Base-by-base conservation (phyloP, 495 filamentous ascomycete genomes). In the Amniculicola lignicola region DNA sequence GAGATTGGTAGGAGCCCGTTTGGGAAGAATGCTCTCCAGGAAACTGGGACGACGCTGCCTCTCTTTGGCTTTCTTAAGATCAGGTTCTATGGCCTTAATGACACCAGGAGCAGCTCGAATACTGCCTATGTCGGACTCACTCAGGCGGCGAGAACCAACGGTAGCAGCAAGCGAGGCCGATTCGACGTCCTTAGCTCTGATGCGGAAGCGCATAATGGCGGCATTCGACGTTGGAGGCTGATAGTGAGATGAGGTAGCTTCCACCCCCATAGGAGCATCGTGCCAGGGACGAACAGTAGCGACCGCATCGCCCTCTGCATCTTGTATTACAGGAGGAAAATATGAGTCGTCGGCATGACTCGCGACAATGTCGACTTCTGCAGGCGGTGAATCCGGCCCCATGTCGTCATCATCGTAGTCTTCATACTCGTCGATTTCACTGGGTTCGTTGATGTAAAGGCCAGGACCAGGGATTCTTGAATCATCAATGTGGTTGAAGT, bases 161-260 rank as follows among this genome's bases (percentile, higher is more conserved):
- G 67, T 70, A 35, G 66, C 67, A 25, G 67, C 58, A 28, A 66
- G 63, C 15, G 67, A 70, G 2, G 66, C 63, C 16, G 60, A 44
- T 23, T 70, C 67, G 2, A 70, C 25, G 25, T 68, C 67, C 33
- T 59, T 67, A 11, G 61, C 61, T 27, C 61, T 44, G 33, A 48
- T 43, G n/a, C 19, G 33, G 53, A 68, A 70, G 15, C 61, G 57
- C 66, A 62, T 63, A 43, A 70, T 70, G 2, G 67, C 67, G 25
- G 60, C 60, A 45, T 68, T 70, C 7, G 66, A 66, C 3, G 66
- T 70, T 18, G 54, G 50, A 40, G 67, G 65, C 35, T 69, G 67
- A 23, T 67, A 67, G 14, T 50, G 53, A 15, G 29, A 39, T 33
- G 21, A 40, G 14, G 52, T 31, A 7, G 54, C 10, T 21, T 35